Evolutionary conservation across 208 protist genomes (phyloP), one percentile per base, ranked within the genome.

Genomic region (Crithidia brevicula): DNA sequence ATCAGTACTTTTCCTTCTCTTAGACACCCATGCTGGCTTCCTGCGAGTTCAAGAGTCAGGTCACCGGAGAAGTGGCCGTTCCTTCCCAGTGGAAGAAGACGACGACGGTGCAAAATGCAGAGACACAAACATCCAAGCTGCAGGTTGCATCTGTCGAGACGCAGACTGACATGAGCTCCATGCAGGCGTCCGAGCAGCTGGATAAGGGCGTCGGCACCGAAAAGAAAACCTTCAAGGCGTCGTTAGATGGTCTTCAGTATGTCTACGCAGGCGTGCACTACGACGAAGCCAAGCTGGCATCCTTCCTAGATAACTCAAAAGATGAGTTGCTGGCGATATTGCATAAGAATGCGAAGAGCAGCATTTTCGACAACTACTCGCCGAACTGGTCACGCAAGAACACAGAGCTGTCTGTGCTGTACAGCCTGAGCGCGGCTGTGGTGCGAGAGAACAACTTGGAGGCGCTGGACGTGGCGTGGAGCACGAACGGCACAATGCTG

Each of bases 351-450:
- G 61, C 74, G 4, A 90, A 86, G 72, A 93, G 77, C 31, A 81
- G 61, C 46, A 78, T 82, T 6, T 97, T 96, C 53, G 89, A 96
- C 51, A 71, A 83, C 60, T 98, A 97, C 78, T 73, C 89, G 11
- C 90, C 91, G 0, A 89, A 91, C 59, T 98, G 94, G 91, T 85
- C 81, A 1, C 54, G 59, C 30, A 81, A 88, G 36, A 92, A 79
- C 64, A 91, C 67, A 1, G 79, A 93, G 13, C 57, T 97, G n/a
- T 46, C 67, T 0, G 43, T 73, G 4, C 62, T 88, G 23, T 85
- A 93, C 63, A 94, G 82, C 16, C 77, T 98, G 22, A 83, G 67
- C 27, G 85, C 85, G 0, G 75, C 92, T 13, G 68, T 77, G 22
- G 83, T 74, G 6, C 67, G 87, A 30, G 85, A 94, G 38, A 68